These are phyloP conservation scores for Stephanodiscus triporus DNA, from an alignment of 108 stramenopile species.

Conservation along the genomic window DNA sequence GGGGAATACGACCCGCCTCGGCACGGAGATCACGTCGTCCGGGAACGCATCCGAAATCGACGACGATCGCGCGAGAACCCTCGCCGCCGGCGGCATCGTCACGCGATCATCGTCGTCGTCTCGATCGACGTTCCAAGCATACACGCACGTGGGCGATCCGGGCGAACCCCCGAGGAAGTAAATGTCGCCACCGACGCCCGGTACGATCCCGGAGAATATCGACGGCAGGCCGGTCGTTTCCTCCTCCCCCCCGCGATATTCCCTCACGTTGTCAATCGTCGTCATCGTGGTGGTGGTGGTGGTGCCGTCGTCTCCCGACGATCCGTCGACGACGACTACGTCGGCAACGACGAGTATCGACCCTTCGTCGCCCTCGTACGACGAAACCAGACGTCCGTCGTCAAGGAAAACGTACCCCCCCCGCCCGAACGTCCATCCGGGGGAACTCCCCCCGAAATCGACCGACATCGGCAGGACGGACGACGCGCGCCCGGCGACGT, in stretches of 20 bases:
- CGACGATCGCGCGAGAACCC: slow-evolving; percentile 56
- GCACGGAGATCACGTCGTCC: slow-evolving; percentile 58
- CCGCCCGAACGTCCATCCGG: slow-evolving; percentile 72
- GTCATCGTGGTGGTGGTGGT: no score
- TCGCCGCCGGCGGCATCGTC: no score
- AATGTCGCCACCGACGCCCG: slow-evolving; percentile 32
- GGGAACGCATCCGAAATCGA: slow-evolving; percentile 42
- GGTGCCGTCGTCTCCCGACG: slow-evolving; percentile 19
- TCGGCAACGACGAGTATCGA: slow-evolving; percentile 57
- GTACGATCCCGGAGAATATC: slow-evolving; percentile 57
- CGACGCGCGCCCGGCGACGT: slow-evolving; percentile 19
- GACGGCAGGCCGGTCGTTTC: slow-evolving; percentile 54
- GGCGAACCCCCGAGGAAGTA: slow-evolving; percentile 75
- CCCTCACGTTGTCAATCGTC: slow-evolving; percentile 42
- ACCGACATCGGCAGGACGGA: slow-evolving; percentile 50
- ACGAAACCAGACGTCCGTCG: slow-evolving; percentile 63
- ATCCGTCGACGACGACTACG: slow-evolving; percentile 20
- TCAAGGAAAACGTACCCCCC: slow-evolving; percentile 58
- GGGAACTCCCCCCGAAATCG: slow-evolving; percentile 69
- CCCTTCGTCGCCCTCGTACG: slow-evolving; percentile 54
- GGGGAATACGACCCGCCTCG: slow-evolving; percentile 67
- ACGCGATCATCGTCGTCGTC: no score
- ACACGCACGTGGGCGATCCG: slow-evolving; percentile 55
- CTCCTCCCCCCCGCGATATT: slow-evolving; percentile 29
- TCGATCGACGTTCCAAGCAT: slow-evolving; percentile 76